A percentile compares a stretch with the other conserved stretches of the same genome.
Conservation (phyloP, 179 eudicot species). For the Beta lomatogona region DNA sequence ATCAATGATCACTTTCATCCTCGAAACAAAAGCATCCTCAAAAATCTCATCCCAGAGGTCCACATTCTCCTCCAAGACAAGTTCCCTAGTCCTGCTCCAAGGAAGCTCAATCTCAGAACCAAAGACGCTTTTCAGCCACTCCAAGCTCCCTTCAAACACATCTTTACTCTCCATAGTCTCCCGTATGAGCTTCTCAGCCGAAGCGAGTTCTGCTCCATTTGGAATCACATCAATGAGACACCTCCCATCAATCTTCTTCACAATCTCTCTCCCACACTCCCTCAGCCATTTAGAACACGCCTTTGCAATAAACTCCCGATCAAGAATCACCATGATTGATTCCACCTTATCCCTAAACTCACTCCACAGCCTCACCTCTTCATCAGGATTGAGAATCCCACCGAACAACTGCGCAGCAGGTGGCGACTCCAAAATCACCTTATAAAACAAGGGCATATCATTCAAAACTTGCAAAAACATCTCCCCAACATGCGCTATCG, state of each 20-base stretch:
- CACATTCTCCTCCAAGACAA: conserved; percentile 79
- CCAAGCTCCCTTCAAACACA: conserved; percentile 88
- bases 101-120: conserved; percentile 97
- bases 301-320: conserved; percentile 64
- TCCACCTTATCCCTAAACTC: conserved; percentile 78
- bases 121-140: conserved; percentile 84
- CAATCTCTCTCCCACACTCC: conserved; percentile 82
- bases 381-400: conserved; percentile 84
- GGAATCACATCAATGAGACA: conserved; percentile 74
- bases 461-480: conserved; percentile 83
- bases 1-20: conserved; percentile 80
- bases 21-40: conserved; percentile 81
- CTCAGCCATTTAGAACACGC: conserved; percentile 84
- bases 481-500: conserved; percentile 85
- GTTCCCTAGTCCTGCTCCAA: conserved; percentile 91
- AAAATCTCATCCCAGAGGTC: conserved; percentile 97
- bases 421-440: conserved; percentile 73
- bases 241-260: conserved; percentile 65
- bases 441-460: conserved; percentile 93
- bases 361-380: conserved; percentile 86
- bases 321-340: conserved; percentile 64
- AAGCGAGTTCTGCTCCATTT: conserved; percentile 78
- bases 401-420: conserved; percentile 98
- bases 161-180: conserved; percentile 90
- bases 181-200: conserved; percentile 77